Percentiles rank a stretch among this genome's conserved stretches.
Evolutionary conservation across 768 basidiomycete species (phyloP).

Genomic region (Heimioporus sp.): DNA sequence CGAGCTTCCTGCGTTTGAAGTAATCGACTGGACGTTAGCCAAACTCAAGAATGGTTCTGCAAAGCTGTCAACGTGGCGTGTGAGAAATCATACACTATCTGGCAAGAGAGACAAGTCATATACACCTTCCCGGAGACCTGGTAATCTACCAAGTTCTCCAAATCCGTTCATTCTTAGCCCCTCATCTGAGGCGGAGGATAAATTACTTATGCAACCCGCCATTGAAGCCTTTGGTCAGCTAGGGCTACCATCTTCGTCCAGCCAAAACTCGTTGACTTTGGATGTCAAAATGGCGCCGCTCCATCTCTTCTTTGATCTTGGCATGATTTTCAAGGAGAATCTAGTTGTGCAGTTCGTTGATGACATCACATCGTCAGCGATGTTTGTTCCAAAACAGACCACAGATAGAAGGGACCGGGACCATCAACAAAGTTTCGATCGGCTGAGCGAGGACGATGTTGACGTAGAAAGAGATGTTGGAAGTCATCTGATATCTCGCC

Average conservation of each 20-base stretch:
- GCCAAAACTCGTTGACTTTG: conserved; percentile 8
- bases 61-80: conserved; percentile 64
- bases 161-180: conserved; percentile 19
- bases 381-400: conserved; percentile 10
- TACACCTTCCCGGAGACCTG: conserved; percentile 17
- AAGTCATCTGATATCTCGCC: conserved; percentile 19
- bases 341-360: conserved; percentile 49
- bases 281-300: conserved; percentile 54
- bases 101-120: conserved; percentile 14
- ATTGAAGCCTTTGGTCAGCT: conserved; percentile 18
- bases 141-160: conserved; percentile 15
- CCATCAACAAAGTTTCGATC: conserved; percentile 2
- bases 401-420: not conserved
- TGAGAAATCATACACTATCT: conserved; percentile 31
- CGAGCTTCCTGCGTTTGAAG: conserved; percentile 53
- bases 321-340: conserved; percentile 35
- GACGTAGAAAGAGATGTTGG: conserved; percentile 19
- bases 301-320: conserved; percentile 76
- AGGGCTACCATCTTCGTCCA: not conserved
- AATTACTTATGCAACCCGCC: conserved; percentile 9
- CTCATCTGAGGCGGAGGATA: conserved; percentile 15
- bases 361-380: conserved; percentile 31
- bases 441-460: conserved; percentile 10
- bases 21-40: conserved; percentile 61
- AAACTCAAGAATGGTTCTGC: conserved; percentile 40